phyloP scores from a whole-genome alignment of 257 asterid species.

The Solanum gandarillasii region DNA sequence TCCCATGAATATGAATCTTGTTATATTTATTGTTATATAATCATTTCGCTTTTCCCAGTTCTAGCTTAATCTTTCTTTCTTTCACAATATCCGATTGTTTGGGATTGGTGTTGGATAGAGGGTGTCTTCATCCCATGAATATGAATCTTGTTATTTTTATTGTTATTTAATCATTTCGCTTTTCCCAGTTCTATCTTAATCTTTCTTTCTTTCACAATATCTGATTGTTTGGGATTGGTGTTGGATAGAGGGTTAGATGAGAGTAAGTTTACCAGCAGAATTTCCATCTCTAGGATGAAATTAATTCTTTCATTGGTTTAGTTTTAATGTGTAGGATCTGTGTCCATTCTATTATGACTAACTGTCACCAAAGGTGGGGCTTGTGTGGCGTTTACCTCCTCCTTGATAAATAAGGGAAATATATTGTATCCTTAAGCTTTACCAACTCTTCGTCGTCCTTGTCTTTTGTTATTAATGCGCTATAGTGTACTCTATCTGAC shows the following conservation, averaged over 20 bases:
- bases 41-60: neutral
- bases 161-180: neutral
- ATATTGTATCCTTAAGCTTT: neutral
- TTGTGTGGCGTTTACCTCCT: neutral
- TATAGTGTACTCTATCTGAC: neutral
- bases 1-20: neutral
- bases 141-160: neutral
- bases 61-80: neutral
- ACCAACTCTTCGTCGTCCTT: neutral
- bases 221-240: neutral
- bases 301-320: neutral
- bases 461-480: neutral
- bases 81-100: neutral
- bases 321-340: neutral
- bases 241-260: neutral
- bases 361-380: neutral
- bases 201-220: neutral
- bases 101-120: neutral
- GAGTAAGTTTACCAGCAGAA: neutral
- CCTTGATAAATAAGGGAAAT: neutral
- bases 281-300: neutral
- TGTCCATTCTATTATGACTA: neutral
- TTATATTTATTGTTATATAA: neutral
- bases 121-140: neutral
- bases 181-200: neutral